These are phyloP conservation scores for Phytophthora sp. DNA, from an alignment of 352 stramenopile species.

Conservation along the genomic window DNA sequence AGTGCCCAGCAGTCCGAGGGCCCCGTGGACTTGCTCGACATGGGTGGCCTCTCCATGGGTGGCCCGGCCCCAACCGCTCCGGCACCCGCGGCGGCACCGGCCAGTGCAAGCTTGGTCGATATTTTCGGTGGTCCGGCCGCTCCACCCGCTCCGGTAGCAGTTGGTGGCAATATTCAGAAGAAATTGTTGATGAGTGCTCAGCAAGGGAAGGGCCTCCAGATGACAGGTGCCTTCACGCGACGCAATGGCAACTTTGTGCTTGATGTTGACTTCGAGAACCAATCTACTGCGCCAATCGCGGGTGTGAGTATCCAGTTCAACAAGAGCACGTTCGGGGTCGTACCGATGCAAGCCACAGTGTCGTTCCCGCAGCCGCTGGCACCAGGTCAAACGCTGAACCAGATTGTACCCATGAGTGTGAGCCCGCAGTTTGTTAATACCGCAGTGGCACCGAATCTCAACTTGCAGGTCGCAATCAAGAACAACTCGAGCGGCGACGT, in stretches of 20 bases:
- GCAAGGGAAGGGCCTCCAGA: constrained; percentile 91
- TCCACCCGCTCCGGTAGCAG: constrained; percentile 39
- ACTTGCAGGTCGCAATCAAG: constrained; percentile 98
- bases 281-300: constrained; percentile 85
- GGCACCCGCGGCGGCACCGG: constrained; percentile 35
- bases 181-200: constrained; percentile 80
- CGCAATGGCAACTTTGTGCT: constrained; percentile 69
- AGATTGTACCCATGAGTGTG: constrained; percentile 81
- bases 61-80: constrained; percentile 50
- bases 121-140: constrained; percentile 79
- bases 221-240: constrained; percentile 81
- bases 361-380: constrained; percentile 68
- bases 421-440: constrained; percentile 82
- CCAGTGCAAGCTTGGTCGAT: constrained; percentile 67
- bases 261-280: constrained; percentile 90
- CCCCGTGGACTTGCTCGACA: constrained; percentile 82
- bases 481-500: constrained; percentile 94
- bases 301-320: constrained; percentile 97
- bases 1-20: constrained; percentile 34
- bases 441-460: constrained; percentile 68
- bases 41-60: constrained; percentile 83
- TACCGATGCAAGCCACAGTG: constrained; percentile 93
- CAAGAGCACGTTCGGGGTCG: constrained; percentile 97
- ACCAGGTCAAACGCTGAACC: constrained; percentile 77
- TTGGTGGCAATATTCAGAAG: constrained; percentile 44